Evolutionary conservation across 2,329 filamentous ascomycete genomes (phyloP), one percentile per base, ranked within the genome.

Genomic region (Penicillium palitans): DNA sequence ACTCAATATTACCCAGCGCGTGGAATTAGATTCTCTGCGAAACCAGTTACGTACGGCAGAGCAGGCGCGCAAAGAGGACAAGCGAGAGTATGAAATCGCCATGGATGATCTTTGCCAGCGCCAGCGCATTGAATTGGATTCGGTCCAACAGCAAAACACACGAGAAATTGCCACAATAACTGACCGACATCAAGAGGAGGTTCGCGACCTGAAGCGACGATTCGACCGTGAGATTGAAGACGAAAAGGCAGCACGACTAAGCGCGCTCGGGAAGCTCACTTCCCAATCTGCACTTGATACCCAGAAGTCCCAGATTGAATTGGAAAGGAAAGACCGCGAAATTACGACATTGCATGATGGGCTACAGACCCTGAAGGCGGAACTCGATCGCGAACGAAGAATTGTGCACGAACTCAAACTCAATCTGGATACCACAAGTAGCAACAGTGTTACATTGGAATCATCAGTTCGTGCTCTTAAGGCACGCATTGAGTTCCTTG

Each of bases 401-500:
- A 79, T 87, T 54, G 88, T 81, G 59, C 77, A 76, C 41, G 82
- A 81, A 37, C 76, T 89, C 12, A 81, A 88, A 62, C 78, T 80
- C 42, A 85, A 84, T 45, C 71, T 90, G 19, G 79, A 83, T 4
- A 85, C 87, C 40, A 79, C 85, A 8, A 82, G 85, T 4, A 80
- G 81, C 9, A 84, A 86, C 41, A 87, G 85, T 57, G 80, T 86
- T 12, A 84, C 84, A 0, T 80, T 96, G 12, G 91, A 96, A 65
- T 87, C 86, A 37, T 87, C 89, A 25, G 87, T 90, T 62, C 87
- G 88, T 62, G 89, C 88, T 3, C 83, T 96, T 63, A 86, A 88
- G 65, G 90, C 90, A 2, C 90, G 93, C 66, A 90, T 96, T 58
- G 88, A 93, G 64, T 96, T 96, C 70, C 84, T 97, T 19, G 91